Base-by-base conservation (phyloP, 2,329 filamentous ascomycete species). In the Fusarium newnesense region DNA sequence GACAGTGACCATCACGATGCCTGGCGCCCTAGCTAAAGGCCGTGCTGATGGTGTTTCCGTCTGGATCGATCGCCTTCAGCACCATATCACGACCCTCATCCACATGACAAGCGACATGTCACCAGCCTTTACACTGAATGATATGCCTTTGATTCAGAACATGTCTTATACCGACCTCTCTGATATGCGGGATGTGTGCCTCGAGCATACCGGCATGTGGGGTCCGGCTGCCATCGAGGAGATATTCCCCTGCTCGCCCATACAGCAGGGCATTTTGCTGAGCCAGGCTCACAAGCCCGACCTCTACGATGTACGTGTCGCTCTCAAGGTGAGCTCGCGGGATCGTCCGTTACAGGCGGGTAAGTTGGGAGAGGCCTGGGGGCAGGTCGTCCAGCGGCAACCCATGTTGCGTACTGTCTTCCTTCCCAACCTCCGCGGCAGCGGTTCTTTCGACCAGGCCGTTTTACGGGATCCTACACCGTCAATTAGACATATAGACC, bases 241-340 rank as follows among this genome's bases (percentile, higher is more conserved):
- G 37, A 72, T 82, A 4, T 79, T 77, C n/a, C 81, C 81, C 4
- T 81, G 78, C 46, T 78, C 81, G 3, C 77, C 79, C 1, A 77
- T 80, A 56, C 80, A 82, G 34, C 75, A 79, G 16, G 80, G 80
- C 19, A 74, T 83, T 12, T 74, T 82, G 7, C 66, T 81, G 18
- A 81, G 77, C 52, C 62, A 69, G 36, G 44, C 43, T 36, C 52
- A 57, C 76, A 76, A 40, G 24, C 50, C 40, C 21, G 28, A 54
- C 15, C 50, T 54, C 13, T 54, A 54, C 50, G 50, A 57, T 24
- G 53, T 57, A 4, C 53, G 28, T 4, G 28, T 32, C 18, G 53
- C 53, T 26, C 39, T 57, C 2, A 10, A 57, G 28, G 53, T 43
- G 5, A n/a, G 21, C 21, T 54, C 50, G 9, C 7, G 9, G 19